Evolutionary conservation across 441 rosid genomes (phyloP).

Genomic region (Biscutella laevigata): DNA sequence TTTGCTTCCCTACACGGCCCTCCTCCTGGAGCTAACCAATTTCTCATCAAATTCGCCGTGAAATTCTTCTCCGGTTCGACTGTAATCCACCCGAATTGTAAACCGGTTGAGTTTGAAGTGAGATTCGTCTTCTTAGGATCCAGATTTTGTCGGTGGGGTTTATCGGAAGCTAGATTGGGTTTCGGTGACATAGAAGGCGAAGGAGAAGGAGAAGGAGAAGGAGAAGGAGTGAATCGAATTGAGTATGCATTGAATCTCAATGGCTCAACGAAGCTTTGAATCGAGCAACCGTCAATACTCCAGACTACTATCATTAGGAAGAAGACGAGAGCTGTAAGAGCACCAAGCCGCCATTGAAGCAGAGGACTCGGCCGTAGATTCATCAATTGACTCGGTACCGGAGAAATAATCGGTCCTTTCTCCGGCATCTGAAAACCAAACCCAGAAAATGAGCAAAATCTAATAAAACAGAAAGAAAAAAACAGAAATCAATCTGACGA

Average conservation of each 20-base stretch:
- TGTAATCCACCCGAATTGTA: constrained; percentile 37
- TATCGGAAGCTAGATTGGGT: background rate
- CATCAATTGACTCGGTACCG: constrained; percentile 24
- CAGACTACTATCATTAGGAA: constrained; percentile 54
- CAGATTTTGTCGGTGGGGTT: constrained; percentile 20
- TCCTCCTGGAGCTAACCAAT: constrained; percentile 66
- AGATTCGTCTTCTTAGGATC: constrained; percentile 15
- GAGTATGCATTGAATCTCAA: constrained; percentile 44
- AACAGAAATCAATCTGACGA: constrained; percentile 15
- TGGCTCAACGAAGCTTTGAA: constrained; percentile 42
- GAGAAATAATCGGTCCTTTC: constrained; percentile 35
- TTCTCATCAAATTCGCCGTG: constrained; percentile 40
- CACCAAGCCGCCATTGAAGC: constrained; percentile 67
- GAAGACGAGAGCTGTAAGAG: constrained; percentile 53
- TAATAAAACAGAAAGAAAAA: constrained; percentile 12
- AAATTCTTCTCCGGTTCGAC: constrained; percentile 42
- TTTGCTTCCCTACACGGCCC: constrained; percentile 49
- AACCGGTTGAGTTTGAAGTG: constrained; percentile 6
- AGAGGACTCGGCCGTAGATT: constrained; percentile 31
- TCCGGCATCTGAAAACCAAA: constrained; percentile 52
- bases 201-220: no score
- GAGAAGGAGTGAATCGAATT: constrained; percentile 16
- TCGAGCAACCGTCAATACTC: constrained; percentile 60
- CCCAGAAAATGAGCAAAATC: background rate
- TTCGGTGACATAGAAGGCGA: background rate